phyloP scores from a whole-genome alignment of 2,329 filamentous ascomycete genomes.

The Colletotrichum chrysophilum region DNA sequence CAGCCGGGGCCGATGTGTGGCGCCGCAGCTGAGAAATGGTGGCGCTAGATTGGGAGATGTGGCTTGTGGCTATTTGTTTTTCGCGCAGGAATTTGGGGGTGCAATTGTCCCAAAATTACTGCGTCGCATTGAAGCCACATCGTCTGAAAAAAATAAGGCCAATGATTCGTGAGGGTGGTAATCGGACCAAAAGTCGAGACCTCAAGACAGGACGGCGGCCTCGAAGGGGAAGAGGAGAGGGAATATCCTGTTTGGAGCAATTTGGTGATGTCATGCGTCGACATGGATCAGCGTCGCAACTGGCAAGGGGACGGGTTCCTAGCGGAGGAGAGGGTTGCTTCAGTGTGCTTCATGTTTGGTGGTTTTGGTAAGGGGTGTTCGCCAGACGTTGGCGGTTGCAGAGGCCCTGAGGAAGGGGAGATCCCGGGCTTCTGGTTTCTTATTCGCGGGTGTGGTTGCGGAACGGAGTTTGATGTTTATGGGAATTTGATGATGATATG shows the following conservation, averaged over 20 bases:
- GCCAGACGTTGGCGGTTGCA: not conserved
- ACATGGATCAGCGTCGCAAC: not conserved
- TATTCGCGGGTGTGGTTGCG: not conserved
- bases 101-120: not conserved
- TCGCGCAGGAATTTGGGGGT: not conserved
- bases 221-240: not conserved
- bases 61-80: not conserved
- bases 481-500: not conserved
- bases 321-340: not conserved
- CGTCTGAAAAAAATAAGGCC: not conserved
- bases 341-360: constrained; percentile 9
- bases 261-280: not conserved
- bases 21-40: not conserved
- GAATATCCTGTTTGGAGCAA: not conserved
- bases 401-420: not conserved
- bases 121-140: not conserved
- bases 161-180: not conserved
- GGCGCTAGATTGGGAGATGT: not conserved
- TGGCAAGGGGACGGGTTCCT: not conserved
- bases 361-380: constrained; percentile 3
- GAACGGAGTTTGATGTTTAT: not conserved
- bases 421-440: not conserved
- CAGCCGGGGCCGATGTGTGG: not conserved
- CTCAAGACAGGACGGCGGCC: not conserved
- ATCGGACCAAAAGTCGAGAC: not conserved